Base-by-base conservation (phyloP, 2,329 filamentous ascomycete species). In the Exophiala phaeomuriformis region DNA sequence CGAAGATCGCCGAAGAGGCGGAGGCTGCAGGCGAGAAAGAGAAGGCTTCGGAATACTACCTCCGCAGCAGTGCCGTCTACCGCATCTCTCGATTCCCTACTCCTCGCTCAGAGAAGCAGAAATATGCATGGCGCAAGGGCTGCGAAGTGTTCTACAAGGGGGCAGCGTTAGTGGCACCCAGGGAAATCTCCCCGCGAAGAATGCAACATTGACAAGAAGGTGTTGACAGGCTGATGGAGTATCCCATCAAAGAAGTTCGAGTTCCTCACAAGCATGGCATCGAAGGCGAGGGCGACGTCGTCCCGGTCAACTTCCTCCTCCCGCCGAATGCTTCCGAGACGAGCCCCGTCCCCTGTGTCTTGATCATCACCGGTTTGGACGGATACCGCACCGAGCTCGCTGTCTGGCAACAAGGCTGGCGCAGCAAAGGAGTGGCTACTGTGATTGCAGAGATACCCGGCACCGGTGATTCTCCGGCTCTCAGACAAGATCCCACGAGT, bases 41-140 rank as follows among this genome's bases (percentile, higher is more conserved):
- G 37, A 74, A 75, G 40, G 83, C 85, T 1, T 79, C 77, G 3
- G 77, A 78, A 56, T 63, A 63, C 49, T 64, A 62, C 48, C 60
- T 64, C 55, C 81, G 85, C 27, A 83, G 83, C 3, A 85, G 84
- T 27, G 81, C 83, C 29, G 75, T 89, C n/a, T 84, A 86, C 67
- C 78, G 86, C 49, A 88, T 90, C 60, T 77, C 83, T 0, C 77
- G 86, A 10, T 89, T 90, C 64, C 85, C 86, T 2, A 52, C 60
- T 2, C 55, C 56, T 27, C 55, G 63, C 27, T 63, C 61, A 27
- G 54, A 58, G 47, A 61, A 61, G 46, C 63, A 64, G 47, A 56
- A 58, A 32, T 53, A 59, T 51, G 63, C 63, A 9, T 64, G 63
- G 63, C 56, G 42, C 28, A 47, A 52, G 29, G 63, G 63, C 12